phyloP scores from a whole-genome alignment of 805 yeast species.

The Wickerhamomyces alni region DNA sequence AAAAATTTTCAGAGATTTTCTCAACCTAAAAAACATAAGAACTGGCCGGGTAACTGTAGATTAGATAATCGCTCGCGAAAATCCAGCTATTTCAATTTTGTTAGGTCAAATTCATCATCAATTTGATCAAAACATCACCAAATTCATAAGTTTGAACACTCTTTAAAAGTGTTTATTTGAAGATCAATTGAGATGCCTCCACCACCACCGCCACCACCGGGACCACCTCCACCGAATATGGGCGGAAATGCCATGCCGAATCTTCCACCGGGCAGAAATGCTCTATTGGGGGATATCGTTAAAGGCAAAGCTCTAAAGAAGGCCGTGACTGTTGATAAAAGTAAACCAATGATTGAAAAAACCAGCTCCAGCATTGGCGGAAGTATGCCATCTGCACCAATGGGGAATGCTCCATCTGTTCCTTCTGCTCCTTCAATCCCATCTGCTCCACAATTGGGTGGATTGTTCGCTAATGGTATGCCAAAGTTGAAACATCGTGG shows the following conservation, averaged over 20 bases:
- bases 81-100: no score
- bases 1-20: no score
- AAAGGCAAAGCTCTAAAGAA: constrained; percentile 59
- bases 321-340: constrained; percentile 61
- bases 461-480: constrained; percentile 21
- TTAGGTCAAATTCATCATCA: no score
- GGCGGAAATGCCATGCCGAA: constrained; percentile 29
- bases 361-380: constrained; percentile 23
- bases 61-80: no score
- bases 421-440: constrained; percentile 12
- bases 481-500: constrained; percentile 19
- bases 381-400: constrained; percentile 18
- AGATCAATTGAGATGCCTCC: constrained; percentile 28
- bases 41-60: no score
- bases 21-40: no score
- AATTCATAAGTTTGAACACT: no score
- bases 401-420: constrained; percentile 14
- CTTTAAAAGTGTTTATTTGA: no score
- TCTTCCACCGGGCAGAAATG: constrained; percentile 37
- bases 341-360: constrained; percentile 48
- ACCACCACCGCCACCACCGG: constrained; percentile 56
- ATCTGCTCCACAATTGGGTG: constrained; percentile 17
- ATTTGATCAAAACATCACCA: no score
- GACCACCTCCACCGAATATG: constrained; percentile 52
- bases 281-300: constrained; percentile 76